Percentiles rank a stretch among this genome's conserved stretches.
Evolutionary conservation across 2,329 filamentous ascomycete genomes (phyloP).

Genomic region (Seiridium cupressi): DNA sequence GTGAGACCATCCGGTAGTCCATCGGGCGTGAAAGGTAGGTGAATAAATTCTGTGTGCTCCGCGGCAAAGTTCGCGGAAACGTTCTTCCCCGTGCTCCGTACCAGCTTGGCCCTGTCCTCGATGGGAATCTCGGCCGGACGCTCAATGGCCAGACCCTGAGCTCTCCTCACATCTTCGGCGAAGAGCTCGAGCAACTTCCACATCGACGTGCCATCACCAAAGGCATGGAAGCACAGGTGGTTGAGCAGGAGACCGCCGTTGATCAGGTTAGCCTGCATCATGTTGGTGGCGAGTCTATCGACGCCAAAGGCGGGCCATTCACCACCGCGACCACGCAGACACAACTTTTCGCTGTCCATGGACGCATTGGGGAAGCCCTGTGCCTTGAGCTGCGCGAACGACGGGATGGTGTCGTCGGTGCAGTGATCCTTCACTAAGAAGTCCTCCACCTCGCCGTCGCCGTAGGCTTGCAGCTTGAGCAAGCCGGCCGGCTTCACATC

Average conservation of each 20-base stretch:
- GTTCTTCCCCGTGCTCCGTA: background rate
- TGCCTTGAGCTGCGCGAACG: conserved; percentile 22
- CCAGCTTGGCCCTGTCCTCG: background rate
- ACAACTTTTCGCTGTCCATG: conserved; percentile 20
- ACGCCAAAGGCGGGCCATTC: background rate
- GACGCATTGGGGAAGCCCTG: conserved; percentile 23
- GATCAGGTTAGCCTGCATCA: conserved; percentile 29
- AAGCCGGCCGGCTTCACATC: conserved; percentile 2
- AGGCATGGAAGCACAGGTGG: conserved; percentile 28
- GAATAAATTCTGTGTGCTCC: conserved; percentile 29
- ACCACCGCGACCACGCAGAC: conserved; percentile 16
- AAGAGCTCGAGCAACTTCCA: conserved; percentile 29
- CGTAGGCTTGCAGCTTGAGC: background rate
- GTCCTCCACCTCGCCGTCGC: conserved; percentile 8
- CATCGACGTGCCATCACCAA: conserved; percentile 31
- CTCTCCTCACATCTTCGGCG: conserved; percentile 32
- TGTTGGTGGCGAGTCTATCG: conserved; percentile 13
- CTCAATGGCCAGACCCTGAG: conserved; percentile 20
- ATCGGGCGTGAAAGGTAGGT: conserved; percentile 25
- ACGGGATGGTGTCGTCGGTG: conserved; percentile 2
- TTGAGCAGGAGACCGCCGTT: conserved; percentile 25
- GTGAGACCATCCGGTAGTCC: conserved; percentile 30
- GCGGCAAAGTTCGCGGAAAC: conserved; percentile 17
- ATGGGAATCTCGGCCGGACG: background rate
- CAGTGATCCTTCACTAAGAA: conserved; percentile 5